Base-by-base conservation (phyloP, 495 filamentous ascomycete species). In the Opeltia flavorubescens region DNA sequence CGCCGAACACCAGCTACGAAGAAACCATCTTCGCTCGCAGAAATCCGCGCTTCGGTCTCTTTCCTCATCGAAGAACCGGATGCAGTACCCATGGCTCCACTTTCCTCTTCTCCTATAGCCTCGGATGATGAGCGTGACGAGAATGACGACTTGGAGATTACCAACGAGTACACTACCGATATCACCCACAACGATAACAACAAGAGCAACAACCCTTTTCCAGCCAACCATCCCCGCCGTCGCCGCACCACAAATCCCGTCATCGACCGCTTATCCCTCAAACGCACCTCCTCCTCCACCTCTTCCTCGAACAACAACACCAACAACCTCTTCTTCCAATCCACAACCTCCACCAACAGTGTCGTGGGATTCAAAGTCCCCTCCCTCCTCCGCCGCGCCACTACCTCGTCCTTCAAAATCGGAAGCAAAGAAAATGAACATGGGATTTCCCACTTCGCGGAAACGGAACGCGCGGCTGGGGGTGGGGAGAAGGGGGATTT, bases 241-340 rank as follows among this genome's bases (percentile, higher is more conserved):
- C 71, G 72, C 35, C 72, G 76, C 38, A 51, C 50, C 47, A 75
- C 70, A 2, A 50, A 49, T 13, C 59, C 66, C 20, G 71, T 89
- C 47, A 76, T 96, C 44, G 86, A 96, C 64, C 86, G 89, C 48
- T 78, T 94, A 40, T 75, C 77, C 39, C 71, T 93, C 29, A 82
- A 86, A 53, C 82, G 84, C 42, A 69, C 71, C 53, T 65, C 71
- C 27, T 80, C 76, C 4, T 72, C 73, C 48, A 61, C 72, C 51
- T 67, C 73, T 11, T 60, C 71, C 33, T 63, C 66, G 1, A 60
- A 62, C 4, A 71, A 71, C 34, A 54, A 59, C 48, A 56, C 59
- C 21, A 52, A 53, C 27, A 63, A 63, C 23, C 61, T 83, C 36
- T 84, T 84, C 4, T 89, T 89, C 65, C 61, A 73, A 21, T n/a